Conservation (phyloP, 768 basidiomycete genomes). For the Suillus clintonianus region DNA sequence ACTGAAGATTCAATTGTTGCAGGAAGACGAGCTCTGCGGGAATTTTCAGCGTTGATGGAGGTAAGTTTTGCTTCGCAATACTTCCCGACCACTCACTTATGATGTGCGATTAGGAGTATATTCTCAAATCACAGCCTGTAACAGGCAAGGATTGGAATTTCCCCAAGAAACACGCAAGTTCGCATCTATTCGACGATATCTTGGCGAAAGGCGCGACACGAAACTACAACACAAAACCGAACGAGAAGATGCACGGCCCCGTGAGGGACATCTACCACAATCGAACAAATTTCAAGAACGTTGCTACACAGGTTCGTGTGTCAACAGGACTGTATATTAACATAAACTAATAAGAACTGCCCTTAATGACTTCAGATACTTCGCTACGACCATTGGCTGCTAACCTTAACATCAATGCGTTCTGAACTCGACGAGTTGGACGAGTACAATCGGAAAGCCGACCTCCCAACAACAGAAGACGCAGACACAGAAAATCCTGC, state of each 20-base stretch:
- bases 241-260: constrained; percentile 31
- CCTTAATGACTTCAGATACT: neutral
- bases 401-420: neutral
- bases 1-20: constrained; percentile 25
- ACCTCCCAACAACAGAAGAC: neutral
- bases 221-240: constrained; percentile 34
- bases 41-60: constrained; percentile 20
- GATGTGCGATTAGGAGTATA: constrained; percentile 1
- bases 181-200: constrained; percentile 35
- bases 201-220: constrained; percentile 29
- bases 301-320: constrained; percentile 30
- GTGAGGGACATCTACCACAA: constrained; percentile 26
- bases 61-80: constrained; percentile 12
- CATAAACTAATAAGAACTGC: neutral
- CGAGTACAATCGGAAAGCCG: neutral
- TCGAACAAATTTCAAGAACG: constrained; percentile 36
- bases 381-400: neutral
- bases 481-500: neutral
- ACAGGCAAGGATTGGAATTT: constrained; percentile 31
- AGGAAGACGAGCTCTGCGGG: constrained; percentile 19
- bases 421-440: neutral
- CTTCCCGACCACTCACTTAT: neutral
- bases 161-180: constrained; percentile 32
- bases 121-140: neutral
- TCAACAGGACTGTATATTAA: neutral